These are phyloP conservation scores for Aspergillus novoparasiticus DNA, from an alignment of 2,329 filamentous ascomycete species.

Conservation along the genomic window DNA sequence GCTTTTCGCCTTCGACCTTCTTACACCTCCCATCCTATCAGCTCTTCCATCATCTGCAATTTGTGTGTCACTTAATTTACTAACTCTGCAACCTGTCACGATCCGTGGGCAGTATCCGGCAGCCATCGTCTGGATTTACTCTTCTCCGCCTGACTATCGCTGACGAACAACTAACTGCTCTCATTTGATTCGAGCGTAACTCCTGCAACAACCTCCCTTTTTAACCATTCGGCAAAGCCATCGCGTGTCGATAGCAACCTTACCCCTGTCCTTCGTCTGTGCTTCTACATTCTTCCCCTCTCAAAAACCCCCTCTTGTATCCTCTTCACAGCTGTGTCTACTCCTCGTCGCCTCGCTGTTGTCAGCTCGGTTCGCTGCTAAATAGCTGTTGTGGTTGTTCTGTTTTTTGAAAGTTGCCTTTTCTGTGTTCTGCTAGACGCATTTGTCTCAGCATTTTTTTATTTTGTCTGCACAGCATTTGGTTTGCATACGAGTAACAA, in stretches of 20 bases:
- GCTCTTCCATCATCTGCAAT: conserved; percentile 12
- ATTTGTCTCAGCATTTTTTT: conserved; percentile 4
- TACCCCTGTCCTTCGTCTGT: conserved; percentile 18
- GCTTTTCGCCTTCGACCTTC: conserved; percentile 20
- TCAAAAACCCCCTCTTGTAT: background rate
- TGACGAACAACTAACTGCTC: conserved; percentile 14
- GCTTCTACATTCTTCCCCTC: conserved; percentile 13
- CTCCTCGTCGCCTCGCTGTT: conserved; percentile 3
- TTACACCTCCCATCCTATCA: conserved; percentile 11
- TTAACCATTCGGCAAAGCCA: conserved; percentile 21
- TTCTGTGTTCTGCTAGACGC: background rate
- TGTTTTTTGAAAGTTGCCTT: conserved; percentile 7
- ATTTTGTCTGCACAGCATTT: conserved; percentile 1
- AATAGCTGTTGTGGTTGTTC: conserved; percentile 15
- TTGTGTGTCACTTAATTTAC: conserved; percentile 15
- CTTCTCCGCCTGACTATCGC: conserved; percentile 20
- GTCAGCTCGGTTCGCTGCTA: conserved; percentile 11
- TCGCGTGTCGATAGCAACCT: conserved; percentile 16
- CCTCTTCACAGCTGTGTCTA: background rate
- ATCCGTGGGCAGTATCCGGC: conserved; percentile 14
- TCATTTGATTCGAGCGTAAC: conserved; percentile 18
- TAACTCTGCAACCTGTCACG: conserved; percentile 9
- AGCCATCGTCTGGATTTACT: conserved; percentile 13
- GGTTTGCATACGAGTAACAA: conserved; percentile 18
- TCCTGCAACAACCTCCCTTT: conserved; percentile 17